Base-by-base conservation (phyloP, 148 eudicot species). In the Rhododendron kiyosumense region DNA sequence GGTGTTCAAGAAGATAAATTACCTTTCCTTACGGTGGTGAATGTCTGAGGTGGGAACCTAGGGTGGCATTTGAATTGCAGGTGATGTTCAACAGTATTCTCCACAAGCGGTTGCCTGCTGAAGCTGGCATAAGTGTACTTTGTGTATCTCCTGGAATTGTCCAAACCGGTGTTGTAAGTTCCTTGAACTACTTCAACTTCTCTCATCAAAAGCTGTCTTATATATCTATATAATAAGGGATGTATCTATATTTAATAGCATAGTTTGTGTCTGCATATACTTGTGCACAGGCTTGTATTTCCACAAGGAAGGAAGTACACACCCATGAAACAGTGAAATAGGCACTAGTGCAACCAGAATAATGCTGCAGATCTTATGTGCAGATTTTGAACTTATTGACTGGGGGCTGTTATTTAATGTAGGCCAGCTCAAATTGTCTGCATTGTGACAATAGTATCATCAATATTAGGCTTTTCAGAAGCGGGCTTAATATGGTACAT, bases 121-220 rank as follows among this genome's bases (percentile, higher is more conserved):
- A 97, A 90, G 89, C 98, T 86, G 98, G 99, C 81, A 88, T 97
- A 83, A 92, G 89, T 61, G 94, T 97, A 84, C 86, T 92, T 41
- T 95, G 99, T 90, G 95, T 91, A 59, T 93, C 98, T 46, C 99
- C 99, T 90, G 99, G 99, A 87, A 94, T 97, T 84, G 99, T 97
- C 79, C 96, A 95, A 18, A 97, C 99, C 57, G 92, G 95, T 89
- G 98, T 97, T 90, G 99, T 97, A 92, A 90, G 98, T 86, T 67
- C 49, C 80, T 87, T 51, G 43, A 93, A 85, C 83, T 24, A 28
- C 59, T 32, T 63, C 73, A 14, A 61, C 22, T 51, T 73, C 2
- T 73, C 41, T 59, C 7, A 13, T 81, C 28, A 2, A 24, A 78
- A 65, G 82, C 14, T 36, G 57, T 54, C 26, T 59, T 59, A 17